These are phyloP conservation scores for Fusarium bulbicola DNA, from an alignment of 2,329 filamentous ascomycete species.

Conservation along the genomic window DNA sequence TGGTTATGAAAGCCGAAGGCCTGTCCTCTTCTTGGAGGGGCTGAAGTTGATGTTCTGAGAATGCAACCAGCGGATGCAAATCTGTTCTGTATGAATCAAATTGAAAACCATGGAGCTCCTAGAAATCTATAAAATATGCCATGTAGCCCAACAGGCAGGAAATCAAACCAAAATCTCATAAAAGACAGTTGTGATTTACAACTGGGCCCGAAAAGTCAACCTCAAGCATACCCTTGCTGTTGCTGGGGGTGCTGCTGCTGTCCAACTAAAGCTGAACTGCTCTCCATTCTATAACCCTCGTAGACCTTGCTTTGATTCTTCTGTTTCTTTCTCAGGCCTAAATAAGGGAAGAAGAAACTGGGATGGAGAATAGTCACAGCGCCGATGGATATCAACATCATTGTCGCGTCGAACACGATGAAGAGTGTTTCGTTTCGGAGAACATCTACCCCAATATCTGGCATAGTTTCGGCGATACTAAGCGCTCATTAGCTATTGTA, in stretches of 20 bases:
- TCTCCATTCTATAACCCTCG: slow-evolving; percentile 11
- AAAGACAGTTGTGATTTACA: not conserved
- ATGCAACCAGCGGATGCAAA: not conserved
- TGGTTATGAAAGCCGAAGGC: not conserved
- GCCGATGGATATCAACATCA: slow-evolving; percentile 24
- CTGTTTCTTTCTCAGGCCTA: slow-evolving; percentile 11
- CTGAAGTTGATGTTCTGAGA: too few relatives aligned
- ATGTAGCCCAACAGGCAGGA: not conserved
- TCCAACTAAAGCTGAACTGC: slow-evolving; percentile 4
- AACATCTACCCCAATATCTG: slow-evolving; percentile 8
- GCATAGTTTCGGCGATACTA: slow-evolving; percentile 29
- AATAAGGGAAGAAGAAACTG: slow-evolving; percentile 23
- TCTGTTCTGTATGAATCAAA: not conserved
- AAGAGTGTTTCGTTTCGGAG: slow-evolving; percentile 30
- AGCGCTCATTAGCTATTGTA: not conserved
- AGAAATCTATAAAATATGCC: not conserved
- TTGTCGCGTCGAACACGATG: slow-evolving; percentile 19
- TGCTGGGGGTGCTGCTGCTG: not conserved
- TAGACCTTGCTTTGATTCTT: slow-evolving; percentile 17
- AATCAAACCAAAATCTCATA: not conserved
- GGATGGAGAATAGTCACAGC: slow-evolving; percentile 24
- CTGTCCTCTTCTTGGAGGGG: too few relatives aligned
- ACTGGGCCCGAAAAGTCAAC: not conserved
- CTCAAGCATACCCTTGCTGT: not conserved
- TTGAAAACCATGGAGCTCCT: not conserved